Percentiles rank a stretch among this genome's conserved stretches.
Evolutionary conservation across 257 asterid genomes (phyloP).

Genomic region (Capsicum baccatum): DNA sequence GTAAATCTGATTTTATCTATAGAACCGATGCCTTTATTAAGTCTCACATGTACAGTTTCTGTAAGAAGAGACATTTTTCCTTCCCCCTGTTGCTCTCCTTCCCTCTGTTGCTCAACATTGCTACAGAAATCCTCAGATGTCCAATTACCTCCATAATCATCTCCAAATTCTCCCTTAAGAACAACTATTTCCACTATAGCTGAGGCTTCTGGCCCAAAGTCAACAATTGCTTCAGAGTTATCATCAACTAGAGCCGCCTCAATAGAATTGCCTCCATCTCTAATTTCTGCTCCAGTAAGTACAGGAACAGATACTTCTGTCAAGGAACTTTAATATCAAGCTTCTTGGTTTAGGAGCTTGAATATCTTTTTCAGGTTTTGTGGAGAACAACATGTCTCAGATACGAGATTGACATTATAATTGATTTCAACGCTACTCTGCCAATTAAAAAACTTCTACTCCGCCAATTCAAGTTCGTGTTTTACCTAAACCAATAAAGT

Average conservation of each 20-base stretch:
- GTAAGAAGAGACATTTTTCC: constrained; percentile 51
- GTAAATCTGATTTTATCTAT: constrained; percentile 42
- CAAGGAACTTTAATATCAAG: constrained; percentile 47
- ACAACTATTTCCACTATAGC: constrained; percentile 46
- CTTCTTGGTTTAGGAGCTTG: constrained; percentile 31
- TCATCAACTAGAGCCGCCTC: constrained; percentile 47
- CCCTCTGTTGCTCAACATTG: constrained; percentile 30
- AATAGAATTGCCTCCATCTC: constrained; percentile 35
- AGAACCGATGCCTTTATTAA: constrained; percentile 46
- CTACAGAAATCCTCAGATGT: constrained; percentile 37
- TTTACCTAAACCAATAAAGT: constrained; percentile 26
- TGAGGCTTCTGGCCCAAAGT: constrained; percentile 46
- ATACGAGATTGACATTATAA: neutral
- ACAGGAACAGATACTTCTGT: constrained; percentile 36
- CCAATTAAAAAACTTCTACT: constrained; percentile 3
- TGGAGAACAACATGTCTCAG: constrained; percentile 32
- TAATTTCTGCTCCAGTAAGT: constrained; percentile 49
- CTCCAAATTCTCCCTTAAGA: constrained; percentile 42
- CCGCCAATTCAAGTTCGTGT: constrained; percentile 32
- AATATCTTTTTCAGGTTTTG: constrained; percentile 29
- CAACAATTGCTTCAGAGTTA: constrained; percentile 40
- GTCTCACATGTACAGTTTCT: constrained; percentile 42
- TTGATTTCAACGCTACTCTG: too few species aligned
- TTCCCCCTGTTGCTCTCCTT: too few species aligned
- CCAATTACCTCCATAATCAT: constrained; percentile 36